These are phyloP conservation scores for Quercus phellos DNA, from an alignment of 331 rosid species.

Conservation along the genomic window DNA sequence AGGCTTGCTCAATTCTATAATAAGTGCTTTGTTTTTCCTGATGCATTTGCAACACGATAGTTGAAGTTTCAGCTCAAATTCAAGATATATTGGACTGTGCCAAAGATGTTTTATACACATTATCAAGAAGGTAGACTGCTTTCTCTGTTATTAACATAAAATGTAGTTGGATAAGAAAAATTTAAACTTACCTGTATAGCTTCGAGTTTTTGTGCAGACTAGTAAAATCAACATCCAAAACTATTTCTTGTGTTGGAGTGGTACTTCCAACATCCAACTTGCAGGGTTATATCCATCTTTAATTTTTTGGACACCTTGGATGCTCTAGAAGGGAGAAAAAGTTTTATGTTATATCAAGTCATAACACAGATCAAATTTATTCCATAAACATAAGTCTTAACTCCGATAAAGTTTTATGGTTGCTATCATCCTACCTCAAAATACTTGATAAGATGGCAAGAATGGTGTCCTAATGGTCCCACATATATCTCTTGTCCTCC, in stretches of 20 bases:
- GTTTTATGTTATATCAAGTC: background rate
- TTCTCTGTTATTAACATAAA: background rate
- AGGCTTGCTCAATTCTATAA: conserved; percentile 38
- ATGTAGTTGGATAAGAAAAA: background rate
- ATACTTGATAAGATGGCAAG: conserved; percentile 53
- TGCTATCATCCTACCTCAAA: conserved; percentile 47
- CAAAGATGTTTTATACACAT: background rate
- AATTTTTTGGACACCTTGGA: conserved; percentile 39
- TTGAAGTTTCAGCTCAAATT: background rate
- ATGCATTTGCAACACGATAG: background rate
- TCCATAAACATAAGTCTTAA: too few relatives aligned
- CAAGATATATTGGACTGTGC: background rate
- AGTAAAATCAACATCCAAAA: conserved; percentile 47
- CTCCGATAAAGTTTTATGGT: too few relatives aligned
- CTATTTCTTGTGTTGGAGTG: conserved; percentile 31
- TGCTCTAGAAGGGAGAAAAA: conserved; percentile 34
- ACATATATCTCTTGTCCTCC: conserved; percentile 22
- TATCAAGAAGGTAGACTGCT: background rate
- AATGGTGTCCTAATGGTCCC: conserved; percentile 76
- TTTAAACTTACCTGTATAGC: conserved; percentile 37
- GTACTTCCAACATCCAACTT: conserved; percentile 22
- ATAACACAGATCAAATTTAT: too few relatives aligned
- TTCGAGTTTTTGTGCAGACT: conserved; percentile 35
- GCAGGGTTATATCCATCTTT: conserved; percentile 55
- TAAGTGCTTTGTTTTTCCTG: conserved; percentile 54